A percentile compares a stretch with the other conserved stretches of the same genome.
phyloP scores from a whole-genome alignment of 768 basidiomycete genomes.

The Amylocystis lapponica region DNA sequence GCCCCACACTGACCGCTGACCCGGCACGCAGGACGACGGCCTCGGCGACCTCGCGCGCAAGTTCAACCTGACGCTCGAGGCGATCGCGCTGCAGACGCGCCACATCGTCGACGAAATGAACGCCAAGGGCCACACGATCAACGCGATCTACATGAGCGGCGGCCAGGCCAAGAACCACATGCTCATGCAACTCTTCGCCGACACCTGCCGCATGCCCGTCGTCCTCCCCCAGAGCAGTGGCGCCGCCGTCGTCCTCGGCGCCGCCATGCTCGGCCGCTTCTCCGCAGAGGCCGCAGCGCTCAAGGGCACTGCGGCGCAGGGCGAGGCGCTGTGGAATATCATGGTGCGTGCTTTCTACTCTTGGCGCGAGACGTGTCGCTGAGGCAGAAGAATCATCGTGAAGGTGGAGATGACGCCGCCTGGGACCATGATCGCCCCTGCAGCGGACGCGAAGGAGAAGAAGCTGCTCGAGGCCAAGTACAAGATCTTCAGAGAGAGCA shows the following conservation, averaged over 20 bases:
- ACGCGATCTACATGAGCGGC: constrained; percentile 86
- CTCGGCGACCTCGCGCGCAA: constrained; percentile 82
- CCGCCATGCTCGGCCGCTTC: constrained; percentile 89
- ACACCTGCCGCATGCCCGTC: constrained; percentile 77
- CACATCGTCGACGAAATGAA: constrained; percentile 94
- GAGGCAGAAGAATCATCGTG: too few relatives aligned
- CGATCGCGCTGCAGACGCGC: constrained; percentile 90
- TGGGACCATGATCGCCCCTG: constrained; percentile 65
- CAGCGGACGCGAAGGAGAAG: constrained; percentile 56
- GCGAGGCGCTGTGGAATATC: constrained; percentile 78
- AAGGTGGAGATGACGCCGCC: constrained; percentile 91
- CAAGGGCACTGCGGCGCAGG: constrained; percentile 41
- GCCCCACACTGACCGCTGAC: neutral
- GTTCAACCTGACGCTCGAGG: constrained; percentile 87
- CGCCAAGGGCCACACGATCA: constrained; percentile 74
- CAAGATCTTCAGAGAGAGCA: constrained; percentile 83
- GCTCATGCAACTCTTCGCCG: constrained; percentile 87
- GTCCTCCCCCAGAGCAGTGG: constrained; percentile 72
- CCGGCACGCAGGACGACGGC: constrained; percentile 48
- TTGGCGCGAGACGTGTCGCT: neutral
- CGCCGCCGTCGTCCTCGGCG: constrained; percentile 85
- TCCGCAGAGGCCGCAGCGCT: constrained; percentile 53
- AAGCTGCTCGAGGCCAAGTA: constrained; percentile 88
- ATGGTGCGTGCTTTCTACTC: constrained; percentile 53
- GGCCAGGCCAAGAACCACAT: constrained; percentile 87